Evolutionary conservation across 176 grass and related monocot species (phyloP).

Genomic region (Phoenix dactylifera): DNA sequence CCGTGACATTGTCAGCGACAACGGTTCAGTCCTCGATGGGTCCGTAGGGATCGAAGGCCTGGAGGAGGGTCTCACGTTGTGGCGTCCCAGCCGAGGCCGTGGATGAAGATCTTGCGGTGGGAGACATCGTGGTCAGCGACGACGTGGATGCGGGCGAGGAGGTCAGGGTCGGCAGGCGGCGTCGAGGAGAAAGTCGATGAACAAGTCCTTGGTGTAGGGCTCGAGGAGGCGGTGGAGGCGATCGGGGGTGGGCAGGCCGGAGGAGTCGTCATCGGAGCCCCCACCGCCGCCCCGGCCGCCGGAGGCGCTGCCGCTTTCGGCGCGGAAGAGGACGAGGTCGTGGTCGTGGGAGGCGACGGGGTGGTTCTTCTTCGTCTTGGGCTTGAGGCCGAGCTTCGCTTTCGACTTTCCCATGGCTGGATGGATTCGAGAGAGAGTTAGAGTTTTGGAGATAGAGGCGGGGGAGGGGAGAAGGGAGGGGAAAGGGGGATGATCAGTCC

Average conservation of each 20-base stretch:
- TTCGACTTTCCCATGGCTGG: constrained; percentile 32
- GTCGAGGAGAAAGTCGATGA: constrained; percentile 37
- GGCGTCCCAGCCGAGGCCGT: constrained; percentile 38
- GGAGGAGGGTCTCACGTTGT: constrained; percentile 15
- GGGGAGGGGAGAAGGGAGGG: too few species aligned
- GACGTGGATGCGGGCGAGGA: constrained; percentile 29
- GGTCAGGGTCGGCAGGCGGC: constrained; percentile 17
- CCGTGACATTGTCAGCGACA: constrained; percentile 28
- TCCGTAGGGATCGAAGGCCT: constrained; percentile 31
- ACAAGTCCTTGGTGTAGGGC: constrained; percentile 45
- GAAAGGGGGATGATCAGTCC: too few species aligned
- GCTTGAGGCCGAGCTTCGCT: not conserved
- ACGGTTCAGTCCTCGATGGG: constrained; percentile 35
- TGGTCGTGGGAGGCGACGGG: not conserved
- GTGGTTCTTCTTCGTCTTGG: constrained; percentile 13
- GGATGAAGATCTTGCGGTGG: constrained; percentile 60
- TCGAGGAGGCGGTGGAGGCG: constrained; percentile 29
- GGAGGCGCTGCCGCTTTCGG: not conserved
- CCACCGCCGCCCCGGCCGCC: too few species aligned
- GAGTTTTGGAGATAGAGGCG: not conserved
- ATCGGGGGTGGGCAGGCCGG: constrained; percentile 3
- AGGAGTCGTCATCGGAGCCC: not conserved
- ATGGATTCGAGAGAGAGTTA: not conserved
- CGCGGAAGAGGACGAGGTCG: not conserved
- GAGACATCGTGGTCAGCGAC: constrained; percentile 33